Base-by-base conservation (phyloP, 768 basidiomycete genomes). In the Agrocybe praecox region DNA sequence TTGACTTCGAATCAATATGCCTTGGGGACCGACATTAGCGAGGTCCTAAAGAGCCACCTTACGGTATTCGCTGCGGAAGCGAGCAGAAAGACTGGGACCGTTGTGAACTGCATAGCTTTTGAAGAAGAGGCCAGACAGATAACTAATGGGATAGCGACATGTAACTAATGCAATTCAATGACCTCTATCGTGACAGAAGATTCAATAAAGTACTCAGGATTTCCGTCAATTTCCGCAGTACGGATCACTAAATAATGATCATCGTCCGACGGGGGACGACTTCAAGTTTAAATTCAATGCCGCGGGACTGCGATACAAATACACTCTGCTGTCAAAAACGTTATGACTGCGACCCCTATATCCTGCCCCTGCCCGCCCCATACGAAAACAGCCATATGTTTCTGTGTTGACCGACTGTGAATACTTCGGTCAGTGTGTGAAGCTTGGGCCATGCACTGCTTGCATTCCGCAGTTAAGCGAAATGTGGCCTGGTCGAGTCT, bases 21-120 rank as follows among this genome's bases (percentile, higher is more conserved):
- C 24, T 77, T 95, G 29, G 88, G 85, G 29, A 90, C 90, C 17
- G 75, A 83, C 61, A 76, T 90, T 0, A 74, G 75, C 8, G 90
- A 93, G 51, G 82, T 92, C 17, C 70, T 94, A 55, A 85, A 80
- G 67, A 90, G 87, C 60, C 92, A 94, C 71, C 67, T 96, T 64
- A 86, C 89, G 1, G 91, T 94, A 32, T 95, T 96, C 74, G 94
- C 94, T 54, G 92, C 92, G 36, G 93, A 95, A 76, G 76, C 82
- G 57, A 90, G 90, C 61, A 76, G 92, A 60, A 79, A 69, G 55
- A 82, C 90, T 60, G 90, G 88, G 14, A 77, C 65, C 10, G 85
- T 94, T 11, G 81, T 95, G 1, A 82, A 92, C 67, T 90, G 85
- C 64, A 76, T 65, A 17, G 79, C 83, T 64, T 93, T 89, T 65